Percentiles rank a stretch among this genome's conserved stretches.
Evolutionary conservation across 148 eudicot species (phyloP).

Genomic region (Vaccinium corymbosum): DNA sequence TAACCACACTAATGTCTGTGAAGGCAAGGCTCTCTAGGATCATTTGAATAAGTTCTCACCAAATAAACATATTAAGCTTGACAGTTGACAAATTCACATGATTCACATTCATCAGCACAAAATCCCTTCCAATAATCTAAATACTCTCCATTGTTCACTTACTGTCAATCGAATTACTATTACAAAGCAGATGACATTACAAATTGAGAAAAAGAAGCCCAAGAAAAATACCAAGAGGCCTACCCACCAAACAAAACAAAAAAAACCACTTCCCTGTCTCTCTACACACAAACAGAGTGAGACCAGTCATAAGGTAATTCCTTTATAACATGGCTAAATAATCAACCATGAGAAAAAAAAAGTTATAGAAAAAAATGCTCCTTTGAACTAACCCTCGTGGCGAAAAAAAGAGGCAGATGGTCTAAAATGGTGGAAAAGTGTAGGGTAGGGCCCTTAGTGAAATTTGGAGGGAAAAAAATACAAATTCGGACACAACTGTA

Average conservation of each 20-base stretch:
- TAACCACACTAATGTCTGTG: too few species aligned
- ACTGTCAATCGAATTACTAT: neutral
- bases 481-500: neutral
- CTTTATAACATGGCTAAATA: conserved; percentile 34
- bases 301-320: conserved; percentile 26
- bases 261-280: conserved; percentile 4
- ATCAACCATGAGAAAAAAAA: conserved; percentile 41
- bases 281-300: neutral
- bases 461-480: conserved; percentile 9
- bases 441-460: conserved; percentile 16
- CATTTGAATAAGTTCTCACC: too few species aligned
- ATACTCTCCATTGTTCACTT: neutral
- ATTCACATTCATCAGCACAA: neutral
- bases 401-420: conserved; percentile 31
- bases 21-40: too few species aligned
- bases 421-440: conserved; percentile 20
- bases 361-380: conserved; percentile 26
- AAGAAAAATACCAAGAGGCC: conserved; percentile 3
- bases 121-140: neutral
- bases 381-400: conserved; percentile 45
- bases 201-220: conserved; percentile 10
- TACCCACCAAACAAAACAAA: conserved; percentile 8
- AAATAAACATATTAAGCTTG: neutral
- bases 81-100: too few species aligned
- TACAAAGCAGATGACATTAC: conserved; percentile 9